A percentile compares a stretch with the other conserved stretches of the same genome.
Conservation (phyloP, 164 flowering plant species). For the Liriodendron chinense region DNA sequence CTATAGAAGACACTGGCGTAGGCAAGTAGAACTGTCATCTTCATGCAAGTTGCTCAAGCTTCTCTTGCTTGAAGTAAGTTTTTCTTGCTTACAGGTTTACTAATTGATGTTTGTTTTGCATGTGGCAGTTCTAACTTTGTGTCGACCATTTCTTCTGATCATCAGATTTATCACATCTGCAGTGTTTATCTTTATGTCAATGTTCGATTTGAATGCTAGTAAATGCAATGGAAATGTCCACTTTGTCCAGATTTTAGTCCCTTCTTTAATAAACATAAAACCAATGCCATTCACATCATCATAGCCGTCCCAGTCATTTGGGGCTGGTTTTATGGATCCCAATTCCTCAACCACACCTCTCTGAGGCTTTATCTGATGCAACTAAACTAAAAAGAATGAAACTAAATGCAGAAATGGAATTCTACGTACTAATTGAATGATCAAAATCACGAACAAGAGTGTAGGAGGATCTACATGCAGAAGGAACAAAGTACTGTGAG, state of each 20-base stretch:
- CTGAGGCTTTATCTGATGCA: too few relatives aligned
- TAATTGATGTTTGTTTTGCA: not conserved
- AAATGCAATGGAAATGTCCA: not conserved
- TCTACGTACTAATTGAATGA: too few relatives aligned
- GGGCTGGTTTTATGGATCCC: too few relatives aligned
- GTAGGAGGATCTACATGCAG: too few relatives aligned
- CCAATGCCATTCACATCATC: too few relatives aligned
- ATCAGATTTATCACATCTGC: not conserved
- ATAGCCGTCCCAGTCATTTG: too few relatives aligned
- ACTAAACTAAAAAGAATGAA: too few relatives aligned
- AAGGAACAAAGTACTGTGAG: too few relatives aligned
- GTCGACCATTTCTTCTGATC: not conserved
- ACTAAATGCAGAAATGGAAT: too few relatives aligned
- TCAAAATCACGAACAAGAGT: too few relatives aligned
- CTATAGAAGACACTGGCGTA: conserved; percentile 69
- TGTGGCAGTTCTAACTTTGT: not conserved
- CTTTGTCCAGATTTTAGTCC: not conserved
- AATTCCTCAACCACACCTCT: too few relatives aligned
- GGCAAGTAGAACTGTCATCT: conserved; percentile 54
- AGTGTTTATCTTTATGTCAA: not conserved
- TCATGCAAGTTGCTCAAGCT: conserved; percentile 46
- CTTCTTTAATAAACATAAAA: not conserved
- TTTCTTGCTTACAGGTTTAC: not conserved
- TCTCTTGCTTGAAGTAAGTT: conserved; percentile 76
- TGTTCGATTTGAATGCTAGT: not conserved